Conservation (phyloP, 2,329 filamentous ascomycete species). For the Paraconiothyrium brasiliense region DNA sequence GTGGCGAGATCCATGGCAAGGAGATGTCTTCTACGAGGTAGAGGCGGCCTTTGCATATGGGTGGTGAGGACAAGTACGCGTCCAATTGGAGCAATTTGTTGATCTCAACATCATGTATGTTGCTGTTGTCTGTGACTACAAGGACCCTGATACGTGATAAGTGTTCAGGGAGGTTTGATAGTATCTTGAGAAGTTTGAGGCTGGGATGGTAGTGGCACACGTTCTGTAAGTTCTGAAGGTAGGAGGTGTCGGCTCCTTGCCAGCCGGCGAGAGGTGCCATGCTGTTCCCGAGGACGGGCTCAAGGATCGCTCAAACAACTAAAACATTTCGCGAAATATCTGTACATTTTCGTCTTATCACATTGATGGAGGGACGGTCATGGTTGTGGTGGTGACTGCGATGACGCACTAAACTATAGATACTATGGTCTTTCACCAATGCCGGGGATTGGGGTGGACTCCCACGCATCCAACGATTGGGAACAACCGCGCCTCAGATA, state of each 20-base stretch:
- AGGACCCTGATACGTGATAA: constrained; percentile 13
- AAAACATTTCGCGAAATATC: too few species aligned
- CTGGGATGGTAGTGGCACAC: constrained; percentile 12
- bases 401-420: neutral
- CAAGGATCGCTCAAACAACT: neutral
- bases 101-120: constrained; percentile 8
- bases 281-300: neutral
- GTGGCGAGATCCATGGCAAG: constrained; percentile 15
- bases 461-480: neutral
- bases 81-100: constrained; percentile 5
- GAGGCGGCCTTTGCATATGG: constrained; percentile 12
- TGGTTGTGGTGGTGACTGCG: neutral
- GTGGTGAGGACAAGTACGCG: constrained; percentile 11
- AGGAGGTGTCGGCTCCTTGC: constrained; percentile 15
- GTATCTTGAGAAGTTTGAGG: constrained; percentile 13
- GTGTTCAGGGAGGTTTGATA: constrained; percentile 7
- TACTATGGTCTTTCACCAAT: neutral
- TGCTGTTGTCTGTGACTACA: constrained; percentile 4
- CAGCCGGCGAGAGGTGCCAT: constrained; percentile 12
- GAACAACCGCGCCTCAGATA: neutral
- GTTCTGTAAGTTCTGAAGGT: constrained; percentile 12
- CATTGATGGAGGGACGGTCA: too few species aligned
- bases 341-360: too few species aligned
- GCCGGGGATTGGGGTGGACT: neutral
- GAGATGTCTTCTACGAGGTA: constrained; percentile 23